Conservation (phyloP, 768 basidiomycete species). For the Naganishia antarctica region DNA sequence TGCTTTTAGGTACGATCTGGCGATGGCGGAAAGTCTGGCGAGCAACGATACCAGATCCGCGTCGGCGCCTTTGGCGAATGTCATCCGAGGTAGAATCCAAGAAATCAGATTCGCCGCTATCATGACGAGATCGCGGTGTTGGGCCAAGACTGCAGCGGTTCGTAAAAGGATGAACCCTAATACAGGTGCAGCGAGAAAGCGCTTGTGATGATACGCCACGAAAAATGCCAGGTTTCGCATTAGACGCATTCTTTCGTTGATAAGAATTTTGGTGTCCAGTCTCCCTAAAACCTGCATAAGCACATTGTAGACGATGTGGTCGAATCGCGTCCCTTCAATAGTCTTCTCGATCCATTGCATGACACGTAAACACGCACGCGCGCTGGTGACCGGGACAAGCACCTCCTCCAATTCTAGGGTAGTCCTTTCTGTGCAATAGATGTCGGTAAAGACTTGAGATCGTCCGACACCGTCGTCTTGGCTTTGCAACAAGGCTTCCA, state of each 20-base stretch:
- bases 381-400: neutral
- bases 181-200: slow-evolving; percentile 60
- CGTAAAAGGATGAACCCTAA: slow-evolving; percentile 63
- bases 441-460: neutral
- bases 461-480: neutral
- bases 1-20: neutral
- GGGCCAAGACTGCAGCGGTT: slow-evolving; percentile 62
- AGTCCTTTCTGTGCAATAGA: neutral
- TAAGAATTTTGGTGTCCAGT: slow-evolving; percentile 63
- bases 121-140: slow-evolving; percentile 25
- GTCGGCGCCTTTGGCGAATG: neutral
- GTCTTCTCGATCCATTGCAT: neutral
- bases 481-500: neutral
- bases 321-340: neutral
- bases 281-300: slow-evolving; percentile 66
- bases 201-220: slow-evolving; percentile 59
- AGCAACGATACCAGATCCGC: neutral
- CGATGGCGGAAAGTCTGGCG: neutral
- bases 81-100: slow-evolving; percentile 18
- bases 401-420: slow-evolving; percentile 1
- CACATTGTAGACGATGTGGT: slow-evolving; percentile 66
- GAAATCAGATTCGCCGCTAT: slow-evolving; percentile 28
- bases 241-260: slow-evolving; percentile 76
- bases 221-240: slow-evolving; percentile 70
- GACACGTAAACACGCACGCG: slow-evolving; percentile 1